Evolutionary conservation across 345 rosid genomes (phyloP).

Genomic region (Atalantia buxifolia): DNA sequence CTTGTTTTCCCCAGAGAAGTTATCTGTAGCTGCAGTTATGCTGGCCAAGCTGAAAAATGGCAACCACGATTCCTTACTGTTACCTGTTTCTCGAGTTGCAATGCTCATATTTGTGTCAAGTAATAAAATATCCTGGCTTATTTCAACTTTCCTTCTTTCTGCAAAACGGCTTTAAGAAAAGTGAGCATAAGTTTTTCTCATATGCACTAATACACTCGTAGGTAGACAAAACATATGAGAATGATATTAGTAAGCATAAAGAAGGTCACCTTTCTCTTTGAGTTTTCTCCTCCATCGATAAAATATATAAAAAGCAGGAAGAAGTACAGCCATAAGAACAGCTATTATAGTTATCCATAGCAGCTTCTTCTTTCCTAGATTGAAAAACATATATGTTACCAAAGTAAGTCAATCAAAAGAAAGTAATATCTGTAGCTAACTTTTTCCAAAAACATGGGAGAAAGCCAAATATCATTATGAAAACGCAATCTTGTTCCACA

Average conservation of each 20-base stretch:
- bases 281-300: not conserved
- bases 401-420: not conserved
- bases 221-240: not conserved
- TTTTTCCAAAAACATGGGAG: not conserved
- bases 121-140: not conserved
- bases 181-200: not conserved
- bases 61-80: not conserved
- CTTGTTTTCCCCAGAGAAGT: not conserved
- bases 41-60: not conserved
- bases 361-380: not conserved
- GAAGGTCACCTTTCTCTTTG: not conserved
- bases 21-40: not conserved
- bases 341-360: not conserved
- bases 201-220: not conserved
- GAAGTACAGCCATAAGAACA: not conserved
- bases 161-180: not conserved
- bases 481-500: too few relatives aligned
- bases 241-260: not conserved
- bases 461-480: too few relatives aligned
- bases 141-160: not conserved
- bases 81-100: not conserved
- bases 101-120: not conserved
- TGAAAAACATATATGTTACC: not conserved
- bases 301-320: not conserved
- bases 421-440: not conserved